phyloP scores from a whole-genome alignment of 768 basidiomycete species.

The Filobasidium floriforme region DNA sequence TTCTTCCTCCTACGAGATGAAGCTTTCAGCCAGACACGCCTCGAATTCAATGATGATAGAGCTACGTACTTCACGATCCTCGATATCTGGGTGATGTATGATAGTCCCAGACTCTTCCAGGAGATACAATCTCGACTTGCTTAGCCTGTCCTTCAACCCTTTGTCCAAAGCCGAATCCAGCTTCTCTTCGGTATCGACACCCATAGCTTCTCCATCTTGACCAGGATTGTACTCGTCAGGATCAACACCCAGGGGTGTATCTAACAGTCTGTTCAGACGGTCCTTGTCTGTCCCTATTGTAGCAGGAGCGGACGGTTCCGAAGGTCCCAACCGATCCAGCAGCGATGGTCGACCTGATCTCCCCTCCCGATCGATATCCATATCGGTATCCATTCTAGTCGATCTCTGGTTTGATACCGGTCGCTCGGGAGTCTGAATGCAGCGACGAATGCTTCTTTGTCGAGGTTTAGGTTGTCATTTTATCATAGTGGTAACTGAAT shows the following conservation, averaged over 20 bases:
- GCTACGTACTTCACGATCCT: not conserved
- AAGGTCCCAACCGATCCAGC: not conserved
- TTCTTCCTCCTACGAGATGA: slow-evolving; percentile 1
- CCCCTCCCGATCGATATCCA: no score
- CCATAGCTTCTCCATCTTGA: not conserved
- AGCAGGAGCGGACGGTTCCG: not conserved
- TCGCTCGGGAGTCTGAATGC: no score
- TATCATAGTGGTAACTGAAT: no score
- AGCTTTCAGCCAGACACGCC: not conserved
- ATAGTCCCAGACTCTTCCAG: slow-evolving; percentile 13
- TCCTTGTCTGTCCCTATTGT: not conserved
- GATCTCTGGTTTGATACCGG: no score
- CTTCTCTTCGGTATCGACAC: not conserved
- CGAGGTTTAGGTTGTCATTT: no score
- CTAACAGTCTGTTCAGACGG: not conserved
- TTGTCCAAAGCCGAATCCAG: not conserved
- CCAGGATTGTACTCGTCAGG: not conserved
- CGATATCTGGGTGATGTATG: slow-evolving; percentile 6
- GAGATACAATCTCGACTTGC: slow-evolving; percentile 9
- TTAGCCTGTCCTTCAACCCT: slow-evolving; percentile 4
- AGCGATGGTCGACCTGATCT: not conserved
- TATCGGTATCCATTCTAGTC: no score
- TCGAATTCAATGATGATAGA: not conserved
- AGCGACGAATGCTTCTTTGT: no score
- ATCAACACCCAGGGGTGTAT: not conserved